Base-by-base conservation (phyloP, 73 alveolate genomes). In the Breviolum minutum region DNA sequence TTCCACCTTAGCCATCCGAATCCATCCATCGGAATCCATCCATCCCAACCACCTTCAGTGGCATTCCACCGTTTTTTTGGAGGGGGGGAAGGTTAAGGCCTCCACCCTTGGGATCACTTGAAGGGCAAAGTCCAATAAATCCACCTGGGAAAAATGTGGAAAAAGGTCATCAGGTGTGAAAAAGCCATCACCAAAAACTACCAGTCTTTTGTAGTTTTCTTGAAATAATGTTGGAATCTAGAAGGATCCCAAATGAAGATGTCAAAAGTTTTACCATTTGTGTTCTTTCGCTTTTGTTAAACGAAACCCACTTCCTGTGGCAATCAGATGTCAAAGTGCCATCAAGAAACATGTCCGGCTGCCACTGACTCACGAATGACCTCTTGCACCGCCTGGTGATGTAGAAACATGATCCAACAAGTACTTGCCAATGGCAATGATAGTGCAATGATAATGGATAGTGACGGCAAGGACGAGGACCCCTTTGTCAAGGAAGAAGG, bases 281-380 rank as follows among this genome's bases (percentile, higher is more conserved):
- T 73, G 30, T 13, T 26, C 48, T 13, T 73, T 73, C 54, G 48
- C 60, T 73, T 26, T 73, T 26, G 17, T 48, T 10, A 9, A 73
- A 73, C 54, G 54, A 40, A 40, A 40, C 54, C 54, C 54, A 40
- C 54, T 40, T 40, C 54, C 54, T 40, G 54, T 73, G 48, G 30
- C n/a, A 22, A 73, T 73, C 60, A 12, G 22, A 40, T 40, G 54
- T 40, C 54, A 40, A 0, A 0, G 54, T 40, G 54, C 54, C 54
- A 40, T 40, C 54, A 40, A 63, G 95, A 66, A 54, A 74, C 96
- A 22, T 0, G 40, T 40, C 96, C 96, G 40, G 96, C 85, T 11
- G 96, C 96, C 63, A 89, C 81, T 9, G 86, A 89, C 96, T 89
- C 96, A 8, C 96, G 96, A 69, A 89, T 61, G 69, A 89, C 96